These are phyloP conservation scores for Jasminum sambac DNA, from an alignment of 257 asterid genomes.

Conservation along the genomic window DNA sequence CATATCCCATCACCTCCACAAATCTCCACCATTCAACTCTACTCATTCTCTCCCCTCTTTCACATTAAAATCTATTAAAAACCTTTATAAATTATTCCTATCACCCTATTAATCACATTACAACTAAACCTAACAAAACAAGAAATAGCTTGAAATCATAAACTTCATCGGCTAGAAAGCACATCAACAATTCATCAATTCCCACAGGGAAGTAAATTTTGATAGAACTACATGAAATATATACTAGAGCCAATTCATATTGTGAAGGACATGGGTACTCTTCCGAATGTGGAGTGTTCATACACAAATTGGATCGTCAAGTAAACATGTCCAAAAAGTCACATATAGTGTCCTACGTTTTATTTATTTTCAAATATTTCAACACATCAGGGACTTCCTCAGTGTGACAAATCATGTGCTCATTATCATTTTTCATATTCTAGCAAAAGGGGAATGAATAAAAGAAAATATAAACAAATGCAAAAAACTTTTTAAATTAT, in stretches of 20 bases:
- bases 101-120: constrained; percentile 6
- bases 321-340: background rate
- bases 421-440: background rate
- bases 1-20: no score
- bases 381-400: background rate
- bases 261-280: background rate
- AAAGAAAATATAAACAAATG: background rate
- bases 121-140: constrained; percentile 1
- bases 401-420: background rate
- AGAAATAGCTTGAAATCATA: constrained; percentile 6
- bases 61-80: no score
- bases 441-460: background rate
- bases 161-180: constrained; percentile 1
- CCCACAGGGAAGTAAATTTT: background rate
- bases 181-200: background rate
- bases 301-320: background rate
- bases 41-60: no score
- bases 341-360: background rate
- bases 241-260: background rate
- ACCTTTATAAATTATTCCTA: no score
- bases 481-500: background rate
- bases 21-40: no score
- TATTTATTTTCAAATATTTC: background rate
- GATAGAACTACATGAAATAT: background rate
- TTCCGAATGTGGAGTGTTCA: background rate